Base-by-base conservation (phyloP, 2,329 filamentous ascomycete species). In the Xylaria sp. region DNA sequence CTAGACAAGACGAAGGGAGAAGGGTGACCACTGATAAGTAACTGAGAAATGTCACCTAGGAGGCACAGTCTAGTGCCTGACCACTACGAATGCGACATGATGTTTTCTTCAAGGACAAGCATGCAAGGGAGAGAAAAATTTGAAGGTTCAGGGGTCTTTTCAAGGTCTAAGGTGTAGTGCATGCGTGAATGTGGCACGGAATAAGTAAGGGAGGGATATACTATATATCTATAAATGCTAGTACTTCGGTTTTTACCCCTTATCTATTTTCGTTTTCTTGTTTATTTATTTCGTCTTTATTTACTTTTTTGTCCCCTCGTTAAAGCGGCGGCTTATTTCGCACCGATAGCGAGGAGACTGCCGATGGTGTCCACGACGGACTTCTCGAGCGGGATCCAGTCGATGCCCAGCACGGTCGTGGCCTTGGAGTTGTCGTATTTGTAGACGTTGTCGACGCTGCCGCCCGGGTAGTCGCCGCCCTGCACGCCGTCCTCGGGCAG, bases 331-430 rank as follows among this genome's bases (percentile, higher is more conserved):
- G 22, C 36, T 36, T 65, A 68, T 60, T 63, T 57, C 6, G 45
- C 75, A 5, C 76, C 74, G n/a, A 81, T 74, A n/a, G 74, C 75
- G 77, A 90, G 84, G 73, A 93, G 77, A 36, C 86, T 89, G 78
- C 87, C 87, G 20, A 92, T 84, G 6, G 89, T 84, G 73, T 93
- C 90, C 5, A 84, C 81, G 31, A 90, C 82, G 31, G 82, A 85
- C 78, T 89, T 82, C 77, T 92, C 89, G 38, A 92, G 73, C 3
- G 80, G 76, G 69, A 81, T 87, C 82, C 87, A 92, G 66, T 90
- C 79, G 55, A 92, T 83, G 0, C 88, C 89, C 65, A 93, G 77
- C 53, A 90, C 71, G 73, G 87, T 83, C 29, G 83, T 85, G 1
- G 87, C 87, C 73, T 83, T 83, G 57, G 81, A 82, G 74, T 88